Base-by-base conservation (phyloP, 352 stramenopile genomes). In the Pythium folliculosum region DNA sequence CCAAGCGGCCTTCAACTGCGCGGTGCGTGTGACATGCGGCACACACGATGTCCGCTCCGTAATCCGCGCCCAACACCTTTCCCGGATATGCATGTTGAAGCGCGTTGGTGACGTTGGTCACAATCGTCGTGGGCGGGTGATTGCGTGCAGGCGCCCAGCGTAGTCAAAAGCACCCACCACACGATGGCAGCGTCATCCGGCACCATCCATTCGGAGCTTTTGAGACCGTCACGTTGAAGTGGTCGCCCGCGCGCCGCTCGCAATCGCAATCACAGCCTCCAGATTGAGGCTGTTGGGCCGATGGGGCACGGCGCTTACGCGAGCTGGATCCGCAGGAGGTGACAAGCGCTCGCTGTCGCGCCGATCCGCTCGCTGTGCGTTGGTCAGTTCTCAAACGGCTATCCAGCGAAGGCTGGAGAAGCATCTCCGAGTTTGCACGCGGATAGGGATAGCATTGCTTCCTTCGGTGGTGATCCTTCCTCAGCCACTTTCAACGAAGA, bases 1-100 rank as follows among this genome's bases (percentile, higher is more conserved):
- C 43, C 56, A 63, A 62, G 55, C 38, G 43, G 56, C 40, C 37
- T 63, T 63, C 56, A 63, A 53, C 32, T 17, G 12, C n/a, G 22
- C 14, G 7, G 35, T n/a, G 56, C 45, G 9, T 63, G 56, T 51
- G 40, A 63, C 56, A 63, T 43, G 56, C 56, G 19, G 22, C 53
- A 56, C 47, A 55, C 49, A 35, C 49, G 49, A 58, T 58, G 27
- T 37, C 22, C 55, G 21, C 40, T 17, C 22, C 10, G 37, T 52
- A 52, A 52, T 52, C 40, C n/a, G 16, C 22, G 21, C 47, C n/a
- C n/a, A 27, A 53, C 13, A 43, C 37, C 37, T 5, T 2, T 13
- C 1, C 44, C 44, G 44, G n/a, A 50, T 1, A 13, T 56, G 50
- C 19, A 43, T 3, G 50, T 56, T 56, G 25, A 56, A 56, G 21